Base-by-base conservation (phyloP, 2,329 filamentous ascomycete genomes). In the Monilinia vaccinii-corymbosi region DNA sequence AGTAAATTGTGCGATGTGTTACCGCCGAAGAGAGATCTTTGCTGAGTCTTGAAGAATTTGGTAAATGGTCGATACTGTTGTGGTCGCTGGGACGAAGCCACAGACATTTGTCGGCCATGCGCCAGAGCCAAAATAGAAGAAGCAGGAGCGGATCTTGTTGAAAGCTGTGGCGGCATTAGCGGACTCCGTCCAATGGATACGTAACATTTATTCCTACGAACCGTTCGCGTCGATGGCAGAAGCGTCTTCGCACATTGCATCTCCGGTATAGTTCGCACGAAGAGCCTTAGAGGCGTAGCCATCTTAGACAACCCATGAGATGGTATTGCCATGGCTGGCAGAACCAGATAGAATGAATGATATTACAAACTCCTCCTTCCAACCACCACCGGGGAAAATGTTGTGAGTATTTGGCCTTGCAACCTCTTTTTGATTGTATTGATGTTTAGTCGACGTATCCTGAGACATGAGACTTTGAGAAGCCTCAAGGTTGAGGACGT, bases 1-100 rank as follows among this genome's bases (percentile, higher is more conserved):
- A 99, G 82, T 60, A 93, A 78, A 64, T 80, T 84, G 62, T 81
- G 78, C 49, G 83, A 68, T 11, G 64, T 62, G 44, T 49, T 64
- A 28, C 60, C 63, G 23, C 67, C 65, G 58, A 70, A 71, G 6
- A 71, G 40, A 2, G 65, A 65, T 50, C 70, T 63, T 48, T 61
- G 60, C 47, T 71, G 70, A 9, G 49, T 48, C 6, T 55, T 32
- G 5, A 57, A 25, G 34, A 56, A 45, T 36, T 45, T 62, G 13
- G 56, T 63, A 23, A 61, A 61, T 8, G 62, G 60, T 31, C 49
- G 25, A 25, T 56, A 48, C 2, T 63, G 53, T 28, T 63, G 60
- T 31, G 63, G 65, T 47, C 58, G 62, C 40, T 65, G 60, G 34
- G 58, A 64, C 11, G 65, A 61, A 44, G 60, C 55, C 13, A 62